phyloP scores from a whole-genome alignment of 1,139 yeast genomes.

The Taiozyma sp. region DNA sequence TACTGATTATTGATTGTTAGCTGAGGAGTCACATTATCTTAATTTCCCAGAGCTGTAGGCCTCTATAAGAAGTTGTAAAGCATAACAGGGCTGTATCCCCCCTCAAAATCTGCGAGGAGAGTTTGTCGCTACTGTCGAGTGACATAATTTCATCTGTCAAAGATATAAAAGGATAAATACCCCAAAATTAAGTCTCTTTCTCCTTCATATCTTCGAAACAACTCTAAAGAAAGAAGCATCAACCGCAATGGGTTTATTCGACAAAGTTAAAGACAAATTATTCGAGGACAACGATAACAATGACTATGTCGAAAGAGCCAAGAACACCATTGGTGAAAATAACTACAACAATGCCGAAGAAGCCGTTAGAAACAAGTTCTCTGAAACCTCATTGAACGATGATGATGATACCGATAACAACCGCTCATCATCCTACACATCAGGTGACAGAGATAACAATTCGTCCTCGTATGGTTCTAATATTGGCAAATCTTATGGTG shows the following conservation, averaged over 20 bases:
- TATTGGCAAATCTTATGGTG: conserved; percentile 9
- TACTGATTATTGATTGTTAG: too few relatives aligned
- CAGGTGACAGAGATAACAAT: conserved; percentile 11
- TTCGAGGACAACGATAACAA: conserved; percentile 8
- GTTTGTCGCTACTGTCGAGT: too few relatives aligned
- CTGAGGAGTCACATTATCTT: too few relatives aligned
- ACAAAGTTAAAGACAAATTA: conserved; percentile 21
- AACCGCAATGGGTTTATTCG: conserved; percentile 29
- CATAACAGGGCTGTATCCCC: too few relatives aligned
- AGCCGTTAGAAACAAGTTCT: conserved; percentile 21
- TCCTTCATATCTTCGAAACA: not conserved
- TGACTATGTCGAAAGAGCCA: conserved; percentile 22
- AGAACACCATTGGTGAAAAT: conserved; percentile 20
- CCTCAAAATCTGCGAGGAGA: too few relatives aligned
- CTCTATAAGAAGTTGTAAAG: too few relatives aligned
- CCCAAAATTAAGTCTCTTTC: not conserved
- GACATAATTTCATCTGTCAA: not conserved
- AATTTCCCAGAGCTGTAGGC: too few relatives aligned
- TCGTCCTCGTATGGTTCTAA: conserved; percentile 22
- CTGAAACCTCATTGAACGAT: conserved; percentile 17
- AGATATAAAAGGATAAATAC: not conserved
- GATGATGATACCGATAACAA: not conserved
- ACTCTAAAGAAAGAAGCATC: not conserved
- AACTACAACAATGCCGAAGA: conserved; percentile 22
- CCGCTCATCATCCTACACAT: conserved; percentile 13